Conservation (phyloP, 164 flowering plant genomes). For the Cinnamomum micranthum region DNA sequence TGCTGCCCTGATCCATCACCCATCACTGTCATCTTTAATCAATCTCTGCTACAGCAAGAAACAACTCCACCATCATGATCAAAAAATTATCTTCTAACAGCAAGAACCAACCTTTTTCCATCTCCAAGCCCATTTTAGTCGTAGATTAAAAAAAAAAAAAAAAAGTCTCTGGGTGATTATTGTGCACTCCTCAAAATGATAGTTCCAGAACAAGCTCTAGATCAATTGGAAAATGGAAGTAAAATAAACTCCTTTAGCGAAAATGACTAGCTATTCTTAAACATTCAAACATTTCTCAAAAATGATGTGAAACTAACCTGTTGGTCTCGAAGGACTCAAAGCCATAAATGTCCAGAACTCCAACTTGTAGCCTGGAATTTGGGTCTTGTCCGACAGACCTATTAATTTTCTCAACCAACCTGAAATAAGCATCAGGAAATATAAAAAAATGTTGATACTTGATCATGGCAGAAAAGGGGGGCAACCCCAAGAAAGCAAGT, state of each 20-base stretch:
- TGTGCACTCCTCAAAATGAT: background rate
- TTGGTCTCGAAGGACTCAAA: constrained; percentile 86
- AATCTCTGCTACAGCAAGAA: no score
- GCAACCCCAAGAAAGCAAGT: background rate
- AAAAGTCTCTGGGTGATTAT: background rate
- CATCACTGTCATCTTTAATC: no score
- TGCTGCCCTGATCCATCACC: no score
- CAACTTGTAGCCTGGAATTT: constrained; percentile 72
- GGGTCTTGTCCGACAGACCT: constrained; percentile 92
- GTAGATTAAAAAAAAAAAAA: no score
- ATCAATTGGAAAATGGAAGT: background rate
- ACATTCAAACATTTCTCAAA: background rate
- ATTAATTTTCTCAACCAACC: constrained; percentile 97
- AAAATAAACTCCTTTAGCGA: background rate
- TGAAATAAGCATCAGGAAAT: constrained; percentile 24
- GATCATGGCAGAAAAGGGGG: background rate
- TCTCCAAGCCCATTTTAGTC: no score
- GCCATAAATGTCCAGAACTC: constrained; percentile 95
- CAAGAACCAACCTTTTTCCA: no score
- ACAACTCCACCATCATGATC: no score
- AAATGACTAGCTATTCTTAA: background rate
- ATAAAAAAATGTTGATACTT: background rate
- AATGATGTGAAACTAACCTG: constrained; percentile 39
- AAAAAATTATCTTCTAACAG: no score
- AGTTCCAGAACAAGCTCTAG: background rate